These are phyloP conservation scores for Penicillium lividum DNA, from an alignment of 495 filamentous ascomycete genomes.

Conservation along the genomic window DNA sequence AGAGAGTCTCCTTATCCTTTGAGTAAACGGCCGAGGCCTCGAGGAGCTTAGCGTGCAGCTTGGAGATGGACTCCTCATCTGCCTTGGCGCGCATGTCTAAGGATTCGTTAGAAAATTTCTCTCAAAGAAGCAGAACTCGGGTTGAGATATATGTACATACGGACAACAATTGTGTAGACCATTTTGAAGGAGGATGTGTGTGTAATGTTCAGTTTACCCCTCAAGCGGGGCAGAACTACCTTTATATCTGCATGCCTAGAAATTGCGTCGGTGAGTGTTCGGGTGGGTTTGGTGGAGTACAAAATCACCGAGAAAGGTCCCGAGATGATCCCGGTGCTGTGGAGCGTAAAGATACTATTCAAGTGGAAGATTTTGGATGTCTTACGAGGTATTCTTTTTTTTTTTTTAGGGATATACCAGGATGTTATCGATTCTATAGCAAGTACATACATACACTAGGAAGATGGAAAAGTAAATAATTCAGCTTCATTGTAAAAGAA, in stretches of 20 bases:
- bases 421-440: not conserved
- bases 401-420: too few species aligned
- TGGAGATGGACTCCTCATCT: slow-evolving; percentile 57
- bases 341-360: not conserved
- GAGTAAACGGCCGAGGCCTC: slow-evolving; percentile 65
- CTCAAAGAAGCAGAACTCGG: not conserved
- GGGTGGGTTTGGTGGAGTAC: slow-evolving; percentile 9
- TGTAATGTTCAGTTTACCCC: slow-evolving; percentile 5
- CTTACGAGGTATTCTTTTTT: too few species aligned
- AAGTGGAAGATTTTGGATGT: too few species aligned
- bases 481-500: slow-evolving; percentile 19
- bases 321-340: slow-evolving; percentile 21
- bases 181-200: slow-evolving; percentile 17
- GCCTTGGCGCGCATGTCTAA: slow-evolving; percentile 64
- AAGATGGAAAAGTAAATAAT: slow-evolving; percentile 14
- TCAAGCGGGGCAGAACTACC: slow-evolving; percentile 15
- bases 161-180: slow-evolving; percentile 63
- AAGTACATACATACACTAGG: not conserved
- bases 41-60: slow-evolving; percentile 65
- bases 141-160: slow-evolving; percentile 22
- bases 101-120: not conserved
- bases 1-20: slow-evolving; percentile 65
- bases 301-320: slow-evolving; percentile 16
- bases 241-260: slow-evolving; percentile 4
- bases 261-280: slow-evolving; percentile 15